These are phyloP conservation scores for Trichoderma arundinaceum DNA, from an alignment of 2,329 filamentous ascomycete species.

Conservation along the genomic window DNA sequence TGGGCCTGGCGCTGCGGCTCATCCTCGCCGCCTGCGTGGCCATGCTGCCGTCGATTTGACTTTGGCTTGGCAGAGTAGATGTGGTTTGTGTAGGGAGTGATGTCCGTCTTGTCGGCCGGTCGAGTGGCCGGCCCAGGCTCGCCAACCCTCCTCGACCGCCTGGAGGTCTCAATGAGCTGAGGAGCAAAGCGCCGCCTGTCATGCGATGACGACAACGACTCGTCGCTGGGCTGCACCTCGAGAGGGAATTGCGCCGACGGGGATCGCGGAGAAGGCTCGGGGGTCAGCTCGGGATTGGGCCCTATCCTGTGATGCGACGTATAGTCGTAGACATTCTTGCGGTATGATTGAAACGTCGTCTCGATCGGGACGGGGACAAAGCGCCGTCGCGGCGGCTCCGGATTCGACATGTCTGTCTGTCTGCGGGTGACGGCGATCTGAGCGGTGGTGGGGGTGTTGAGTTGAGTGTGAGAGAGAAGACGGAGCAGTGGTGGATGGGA, in stretches of 20 bases:
- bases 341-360: constrained; percentile 67
- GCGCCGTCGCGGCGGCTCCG: constrained; percentile 57
- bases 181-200: constrained; percentile 68
- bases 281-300: constrained; percentile 63
- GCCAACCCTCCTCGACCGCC: constrained; percentile 70
- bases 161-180: constrained; percentile 80
- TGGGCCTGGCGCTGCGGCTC: constrained; percentile 40
- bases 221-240: constrained; percentile 47
- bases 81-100: constrained; percentile 67
- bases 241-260: constrained; percentile 52
- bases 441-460: not conserved
- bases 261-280: constrained; percentile 58
- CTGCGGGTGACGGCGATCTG: constrained; percentile 25
- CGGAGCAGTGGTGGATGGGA: too few species aligned
- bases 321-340: constrained; percentile 42
- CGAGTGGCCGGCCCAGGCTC: constrained; percentile 67
- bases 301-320: constrained; percentile 43
- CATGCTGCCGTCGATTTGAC: constrained; percentile 44
- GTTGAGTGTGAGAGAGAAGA: too few species aligned
- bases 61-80: constrained; percentile 57
- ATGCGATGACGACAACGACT: constrained; percentile 38
- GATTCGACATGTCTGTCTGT: constrained; percentile 45
- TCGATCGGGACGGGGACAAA: constrained; percentile 75
- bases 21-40: constrained; percentile 39
- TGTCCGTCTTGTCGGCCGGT: constrained; percentile 74